These are phyloP conservation scores for Mycena vulgaris DNA, from an alignment of 768 basidiomycete species.

Conservation along the genomic window DNA sequence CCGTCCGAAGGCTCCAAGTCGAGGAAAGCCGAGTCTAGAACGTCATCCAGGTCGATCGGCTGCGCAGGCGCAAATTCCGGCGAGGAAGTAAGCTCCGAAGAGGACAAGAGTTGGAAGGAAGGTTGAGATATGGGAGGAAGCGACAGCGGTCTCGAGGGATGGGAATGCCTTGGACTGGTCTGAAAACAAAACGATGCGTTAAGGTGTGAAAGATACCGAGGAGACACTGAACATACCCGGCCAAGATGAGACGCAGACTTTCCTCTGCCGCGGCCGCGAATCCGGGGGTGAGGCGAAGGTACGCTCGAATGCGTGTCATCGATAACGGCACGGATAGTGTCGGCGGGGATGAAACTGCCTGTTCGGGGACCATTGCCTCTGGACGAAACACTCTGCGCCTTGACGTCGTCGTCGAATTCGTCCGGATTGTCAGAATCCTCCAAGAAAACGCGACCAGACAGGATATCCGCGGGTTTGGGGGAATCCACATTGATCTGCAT, in stretches of 20 bases:
- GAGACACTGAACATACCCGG: conserved; percentile 46
- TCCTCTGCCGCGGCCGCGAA: conserved; percentile 31
- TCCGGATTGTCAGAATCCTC: conserved; percentile 61
- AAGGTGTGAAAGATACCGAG: conserved; percentile 39
- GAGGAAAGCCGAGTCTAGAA: conserved; percentile 81
- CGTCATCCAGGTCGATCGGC: conserved; percentile 80
- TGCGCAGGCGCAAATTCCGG: conserved; percentile 61
- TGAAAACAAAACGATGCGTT: conserved; percentile 26
- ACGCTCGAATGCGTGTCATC: conserved; percentile 60
- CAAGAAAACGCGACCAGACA: conserved; percentile 73
- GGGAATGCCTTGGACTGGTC: conserved; percentile 49
- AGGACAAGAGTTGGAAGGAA: conserved; percentile 51
- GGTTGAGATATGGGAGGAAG: conserved; percentile 47
- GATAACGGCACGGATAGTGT: conserved; percentile 61
- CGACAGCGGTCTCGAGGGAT: conserved; percentile 46
- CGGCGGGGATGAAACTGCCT: conserved; percentile 58
- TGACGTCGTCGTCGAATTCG: conserved; percentile 50
- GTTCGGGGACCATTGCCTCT: conserved; percentile 51
- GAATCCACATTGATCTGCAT: conserved; percentile 51
- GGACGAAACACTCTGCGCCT: conserved; percentile 45
- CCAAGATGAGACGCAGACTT: conserved; percentile 43
- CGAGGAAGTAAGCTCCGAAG: conserved; percentile 54
- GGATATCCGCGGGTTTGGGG: conserved; percentile 78
- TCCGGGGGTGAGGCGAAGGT: conserved; percentile 65
- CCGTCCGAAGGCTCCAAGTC: conserved; percentile 66